phyloP scores from a whole-genome alignment of 768 basidiomycete species.

The Harrya chromipes region DNA sequence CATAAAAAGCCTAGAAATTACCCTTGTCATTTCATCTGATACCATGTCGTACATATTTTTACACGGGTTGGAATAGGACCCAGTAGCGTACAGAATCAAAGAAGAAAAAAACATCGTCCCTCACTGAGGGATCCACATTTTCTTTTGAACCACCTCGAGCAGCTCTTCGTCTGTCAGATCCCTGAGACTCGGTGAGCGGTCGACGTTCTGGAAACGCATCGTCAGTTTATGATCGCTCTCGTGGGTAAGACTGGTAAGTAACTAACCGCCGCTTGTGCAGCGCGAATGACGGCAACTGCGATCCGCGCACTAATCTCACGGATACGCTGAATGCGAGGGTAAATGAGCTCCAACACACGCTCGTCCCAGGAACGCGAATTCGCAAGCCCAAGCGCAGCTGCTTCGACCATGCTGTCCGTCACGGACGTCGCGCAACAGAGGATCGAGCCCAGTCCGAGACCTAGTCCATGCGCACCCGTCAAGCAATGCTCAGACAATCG shows the following conservation, averaged over 20 bases:
- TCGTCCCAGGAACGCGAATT: conserved; percentile 72
- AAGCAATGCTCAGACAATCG: not conserved
- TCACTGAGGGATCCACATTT: conserved; percentile 69
- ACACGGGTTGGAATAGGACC: not conserved
- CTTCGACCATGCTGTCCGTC: conserved; percentile 88
- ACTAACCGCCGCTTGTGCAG: conserved; percentile 73
- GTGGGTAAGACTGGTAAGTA: conserved; percentile 9
- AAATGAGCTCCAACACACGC: conserved; percentile 60
- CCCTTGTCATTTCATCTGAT: not conserved
- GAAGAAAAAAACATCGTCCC: not conserved
- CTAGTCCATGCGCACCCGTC: conserved; percentile 4
- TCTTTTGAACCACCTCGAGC: conserved; percentile 48
- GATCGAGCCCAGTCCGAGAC: conserved; percentile 69
- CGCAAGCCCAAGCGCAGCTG: conserved; percentile 77
- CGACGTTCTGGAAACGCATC: conserved; percentile 44
- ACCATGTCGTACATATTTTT: conserved; percentile 7
- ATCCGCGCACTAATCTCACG: conserved; percentile 81
- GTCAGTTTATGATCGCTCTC: conserved; percentile 13
- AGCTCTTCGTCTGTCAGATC: conserved; percentile 55
- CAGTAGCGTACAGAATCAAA: no score
- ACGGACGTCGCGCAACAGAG: conserved; percentile 64
- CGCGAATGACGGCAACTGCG: conserved; percentile 70
- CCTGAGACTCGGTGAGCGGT: conserved; percentile 52
- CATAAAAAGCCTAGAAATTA: conserved; percentile 10
- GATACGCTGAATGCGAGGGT: conserved; percentile 81